These are phyloP conservation scores for Didymellaceae sp. DNA, from an alignment of 2,329 filamentous ascomycete genomes.

Conservation along the genomic window DNA sequence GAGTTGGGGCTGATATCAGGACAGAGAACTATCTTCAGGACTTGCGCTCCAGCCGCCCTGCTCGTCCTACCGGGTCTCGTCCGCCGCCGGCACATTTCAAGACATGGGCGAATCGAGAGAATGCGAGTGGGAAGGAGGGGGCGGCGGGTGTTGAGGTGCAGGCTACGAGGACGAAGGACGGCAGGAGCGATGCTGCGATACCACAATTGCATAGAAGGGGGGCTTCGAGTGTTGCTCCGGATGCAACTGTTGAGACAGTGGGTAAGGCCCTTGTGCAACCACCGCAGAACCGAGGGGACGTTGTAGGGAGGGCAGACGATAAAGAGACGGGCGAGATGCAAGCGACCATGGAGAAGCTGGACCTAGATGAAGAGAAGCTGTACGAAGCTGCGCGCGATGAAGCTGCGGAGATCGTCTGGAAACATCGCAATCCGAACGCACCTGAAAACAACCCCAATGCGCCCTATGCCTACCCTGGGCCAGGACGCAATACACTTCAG, in stretches of 20 bases:
- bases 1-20: slow-evolving; percentile 3
- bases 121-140: slow-evolving; percentile 31
- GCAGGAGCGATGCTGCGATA: slow-evolving; percentile 29
- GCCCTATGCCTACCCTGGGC: slow-evolving; percentile 62
- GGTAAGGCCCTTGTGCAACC: slow-evolving; percentile 46
- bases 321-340: slow-evolving; percentile 63
- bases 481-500: slow-evolving; percentile 50
- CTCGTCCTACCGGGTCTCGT: slow-evolving; percentile 73
- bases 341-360: slow-evolving; percentile 76
- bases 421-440: slow-evolving; percentile 73
- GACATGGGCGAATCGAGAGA: slow-evolving; percentile 43
- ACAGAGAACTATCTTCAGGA: slow-evolving; percentile 74
- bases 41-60: slow-evolving; percentile 71
- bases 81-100: slow-evolving; percentile 63
- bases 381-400: slow-evolving; percentile 77
- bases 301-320: no score
- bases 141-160: slow-evolving; percentile 36
- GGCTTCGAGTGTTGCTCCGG: slow-evolving; percentile 40
- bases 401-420: slow-evolving; percentile 79
- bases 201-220: slow-evolving; percentile 22
- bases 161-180: slow-evolving; percentile 25
- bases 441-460: slow-evolving; percentile 64
- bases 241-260: slow-evolving; percentile 29
- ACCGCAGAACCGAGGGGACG: slow-evolving; percentile 50
- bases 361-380: slow-evolving; percentile 67